Evolutionary conservation across 169 alveolate species (phyloP).

Genomic region (Nephromyces sp.): DNA sequence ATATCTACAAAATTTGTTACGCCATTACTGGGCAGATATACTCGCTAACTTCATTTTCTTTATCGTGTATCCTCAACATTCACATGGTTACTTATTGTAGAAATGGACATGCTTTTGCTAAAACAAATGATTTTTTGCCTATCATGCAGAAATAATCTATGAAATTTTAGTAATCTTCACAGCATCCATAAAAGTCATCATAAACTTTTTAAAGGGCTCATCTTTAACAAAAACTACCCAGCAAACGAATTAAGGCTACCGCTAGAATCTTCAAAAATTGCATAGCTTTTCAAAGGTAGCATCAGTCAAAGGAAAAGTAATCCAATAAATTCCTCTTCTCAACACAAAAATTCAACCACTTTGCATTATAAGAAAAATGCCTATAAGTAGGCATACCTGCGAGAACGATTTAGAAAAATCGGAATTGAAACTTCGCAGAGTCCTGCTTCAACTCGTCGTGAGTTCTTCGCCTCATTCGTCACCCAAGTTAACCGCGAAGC

Average conservation of each 20-base stretch:
- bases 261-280: not conserved
- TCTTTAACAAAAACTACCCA: not conserved
- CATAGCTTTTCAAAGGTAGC: not conserved
- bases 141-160: not conserved
- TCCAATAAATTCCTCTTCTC: not conserved
- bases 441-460: not conserved
- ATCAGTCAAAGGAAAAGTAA: not conserved
- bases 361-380: not conserved
- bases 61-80: too few species aligned
- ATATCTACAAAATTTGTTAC: too few species aligned
- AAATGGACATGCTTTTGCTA: not conserved
- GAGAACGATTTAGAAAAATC: constrained; percentile 24
- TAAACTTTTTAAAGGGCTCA: not conserved
- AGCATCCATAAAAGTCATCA: too few species aligned
- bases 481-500: constrained; percentile 33
- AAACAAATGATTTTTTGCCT: not conserved
- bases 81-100: not conserved
- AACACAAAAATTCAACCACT: not conserved
- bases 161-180: too few species aligned
- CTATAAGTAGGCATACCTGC: constrained; percentile 18
- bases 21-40: too few species aligned
- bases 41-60: too few species aligned
- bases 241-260: not conserved
- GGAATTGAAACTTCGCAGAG: constrained; percentile 9
- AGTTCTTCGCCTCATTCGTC: constrained; percentile 14